A percentile compares a stretch with the other conserved stretches of the same genome.
Conservation (phyloP, 768 basidiomycete species). For the Pleurotus djamor region DNA sequence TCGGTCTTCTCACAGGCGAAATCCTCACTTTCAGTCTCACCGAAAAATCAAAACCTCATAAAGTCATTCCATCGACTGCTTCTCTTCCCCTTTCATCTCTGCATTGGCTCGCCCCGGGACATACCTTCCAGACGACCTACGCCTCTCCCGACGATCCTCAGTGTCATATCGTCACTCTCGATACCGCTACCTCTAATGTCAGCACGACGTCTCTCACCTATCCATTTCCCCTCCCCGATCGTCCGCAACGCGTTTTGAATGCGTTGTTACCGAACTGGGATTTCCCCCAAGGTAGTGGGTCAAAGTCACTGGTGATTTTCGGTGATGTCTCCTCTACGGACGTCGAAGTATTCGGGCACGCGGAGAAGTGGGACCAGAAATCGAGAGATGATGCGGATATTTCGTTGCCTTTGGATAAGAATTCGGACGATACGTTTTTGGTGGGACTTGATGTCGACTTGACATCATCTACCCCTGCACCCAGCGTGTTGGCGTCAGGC, state of each 20-base stretch:
- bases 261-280: slow-evolving; percentile 46
- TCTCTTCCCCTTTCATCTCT: slow-evolving; percentile 47
- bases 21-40: slow-evolving; percentile 65
- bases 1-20: slow-evolving; percentile 69
- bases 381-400: slow-evolving; percentile 37
- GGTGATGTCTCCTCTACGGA: slow-evolving; percentile 46
- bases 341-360: slow-evolving; percentile 41
- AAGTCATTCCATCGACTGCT: slow-evolving; percentile 58
- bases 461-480: slow-evolving; percentile 27
- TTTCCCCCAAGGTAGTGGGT: slow-evolving; percentile 32
- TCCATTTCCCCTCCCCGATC: slow-evolving; percentile 38
- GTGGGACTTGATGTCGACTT: slow-evolving; percentile 66
- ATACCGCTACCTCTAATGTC: slow-evolving; percentile 36
- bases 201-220: slow-evolving; percentile 32
- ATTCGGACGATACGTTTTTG: slow-evolving; percentile 68
- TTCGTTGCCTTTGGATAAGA: slow-evolving; percentile 64
- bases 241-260: slow-evolving; percentile 34
- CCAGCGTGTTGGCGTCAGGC: slow-evolving; percentile 3
- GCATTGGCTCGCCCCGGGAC: slow-evolving; percentile 66
- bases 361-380: slow-evolving; percentile 46
- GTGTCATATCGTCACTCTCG: slow-evolving; percentile 44
- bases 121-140: slow-evolving; percentile 69
- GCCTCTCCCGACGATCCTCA: slow-evolving; percentile 27
- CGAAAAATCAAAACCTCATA: slow-evolving; percentile 52
- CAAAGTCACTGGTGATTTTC: slow-evolving; percentile 39